Evolutionary conservation across 208 protist species (phyloP).

Genomic region (Wallacemonas sp.): DNA sequence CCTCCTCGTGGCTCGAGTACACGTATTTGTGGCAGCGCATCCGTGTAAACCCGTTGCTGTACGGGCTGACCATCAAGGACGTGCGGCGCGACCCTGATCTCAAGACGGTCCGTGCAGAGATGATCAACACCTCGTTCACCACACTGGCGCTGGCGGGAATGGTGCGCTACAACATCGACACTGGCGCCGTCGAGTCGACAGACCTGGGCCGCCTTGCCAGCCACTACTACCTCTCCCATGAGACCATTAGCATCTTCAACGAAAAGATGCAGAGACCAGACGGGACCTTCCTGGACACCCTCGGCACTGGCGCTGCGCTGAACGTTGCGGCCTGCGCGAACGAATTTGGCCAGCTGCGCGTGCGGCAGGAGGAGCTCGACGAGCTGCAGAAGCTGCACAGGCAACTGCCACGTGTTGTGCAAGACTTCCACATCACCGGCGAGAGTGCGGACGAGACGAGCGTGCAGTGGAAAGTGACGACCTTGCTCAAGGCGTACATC

Average conservation of each 20-base stretch:
- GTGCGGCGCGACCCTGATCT: slow-evolving; percentile 92
- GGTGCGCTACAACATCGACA: slow-evolving; percentile 97
- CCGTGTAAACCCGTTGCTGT: slow-evolving; percentile 94
- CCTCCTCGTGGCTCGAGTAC: slow-evolving; percentile 96
- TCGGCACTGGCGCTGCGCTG: slow-evolving; percentile 93
- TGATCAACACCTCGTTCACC: slow-evolving; percentile 95
- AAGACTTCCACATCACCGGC: slow-evolving; percentile 61
- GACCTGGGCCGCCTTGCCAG: slow-evolving; percentile 96
- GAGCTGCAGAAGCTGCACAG: slow-evolving; percentile 91
- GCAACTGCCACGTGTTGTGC: slow-evolving; percentile 56
- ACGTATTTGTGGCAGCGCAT: slow-evolving; percentile 98
- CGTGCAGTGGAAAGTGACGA: slow-evolving; percentile 95
- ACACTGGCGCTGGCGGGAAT: slow-evolving; percentile 93
- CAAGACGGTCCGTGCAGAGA: slow-evolving; percentile 86
- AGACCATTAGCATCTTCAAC: slow-evolving; percentile 96
- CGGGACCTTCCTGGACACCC: slow-evolving; percentile 80
- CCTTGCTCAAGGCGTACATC: slow-evolving; percentile 97
- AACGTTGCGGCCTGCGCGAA: slow-evolving; percentile 87
- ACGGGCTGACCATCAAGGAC: slow-evolving; percentile 94
- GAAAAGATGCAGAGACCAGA: slow-evolving; percentile 83
- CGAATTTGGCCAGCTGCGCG: slow-evolving; percentile 97
- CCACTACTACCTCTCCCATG: slow-evolving; percentile 98
- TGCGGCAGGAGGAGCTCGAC: slow-evolving; percentile 95
- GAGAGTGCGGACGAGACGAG: slow-evolving; percentile 86
- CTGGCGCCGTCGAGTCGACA: slow-evolving; percentile 94